These are phyloP conservation scores for Saccharomycopsis malanga DNA, from an alignment of 805 yeast species.

Conservation along the genomic window DNA sequence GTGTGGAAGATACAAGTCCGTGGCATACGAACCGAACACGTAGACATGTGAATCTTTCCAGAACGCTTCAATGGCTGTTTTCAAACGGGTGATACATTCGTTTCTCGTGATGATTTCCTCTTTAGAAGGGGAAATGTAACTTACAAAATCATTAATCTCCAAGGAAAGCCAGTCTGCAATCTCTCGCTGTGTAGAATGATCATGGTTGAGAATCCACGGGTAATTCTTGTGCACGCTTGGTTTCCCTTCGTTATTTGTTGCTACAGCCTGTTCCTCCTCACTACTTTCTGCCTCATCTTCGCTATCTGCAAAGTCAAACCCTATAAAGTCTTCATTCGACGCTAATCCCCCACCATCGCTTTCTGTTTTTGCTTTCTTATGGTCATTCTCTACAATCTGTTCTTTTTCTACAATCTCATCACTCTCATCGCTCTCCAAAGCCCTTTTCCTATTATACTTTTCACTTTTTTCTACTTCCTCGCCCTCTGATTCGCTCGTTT, in stretches of 20 bases:
- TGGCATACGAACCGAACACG: conserved; percentile 92
- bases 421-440: not conserved
- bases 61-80: conserved; percentile 41
- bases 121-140: conserved; percentile 77
- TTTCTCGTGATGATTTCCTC: conserved; percentile 67
- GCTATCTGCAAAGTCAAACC: conserved; percentile 31
- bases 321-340: conserved; percentile 37
- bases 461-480: not conserved
- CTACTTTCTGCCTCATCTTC: conserved; percentile 21
- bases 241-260: conserved; percentile 21
- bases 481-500: no score
- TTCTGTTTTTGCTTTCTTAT: not conserved
- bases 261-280: conserved; percentile 26
- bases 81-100: conserved; percentile 52
- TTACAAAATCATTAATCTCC: conserved; percentile 79
- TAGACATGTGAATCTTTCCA: conserved; percentile 79
- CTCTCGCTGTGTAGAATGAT: conserved; percentile 68
- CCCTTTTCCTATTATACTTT: not conserved
- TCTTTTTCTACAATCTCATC: not conserved
- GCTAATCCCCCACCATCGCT: conserved; percentile 28
- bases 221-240: conserved; percentile 7
- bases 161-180: conserved; percentile 80
- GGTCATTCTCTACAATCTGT: not conserved
- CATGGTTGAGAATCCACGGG: conserved; percentile 78
- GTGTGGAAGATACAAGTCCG: conserved; percentile 88